These are phyloP conservation scores for Huntiella abstrusa DNA, from an alignment of 2,329 filamentous ascomycete species.

Conservation along the genomic window DNA sequence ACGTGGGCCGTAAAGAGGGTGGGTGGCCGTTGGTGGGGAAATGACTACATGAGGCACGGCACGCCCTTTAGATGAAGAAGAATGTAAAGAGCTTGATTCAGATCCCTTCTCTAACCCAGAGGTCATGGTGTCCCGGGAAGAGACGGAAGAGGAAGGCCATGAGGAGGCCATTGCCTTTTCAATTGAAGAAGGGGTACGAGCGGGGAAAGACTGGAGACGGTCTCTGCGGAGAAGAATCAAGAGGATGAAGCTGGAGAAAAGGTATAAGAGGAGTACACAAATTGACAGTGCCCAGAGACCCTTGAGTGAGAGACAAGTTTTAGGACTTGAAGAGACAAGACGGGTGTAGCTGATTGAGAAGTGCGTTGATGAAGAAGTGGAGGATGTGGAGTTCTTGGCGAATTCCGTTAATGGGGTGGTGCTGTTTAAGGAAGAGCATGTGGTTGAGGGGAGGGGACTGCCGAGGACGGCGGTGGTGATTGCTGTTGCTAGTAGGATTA, in stretches of 20 bases:
- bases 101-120: no score
- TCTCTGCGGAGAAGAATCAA: slow-evolving; percentile 41
- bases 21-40: slow-evolving; percentile 42
- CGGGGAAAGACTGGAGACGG: background rate
- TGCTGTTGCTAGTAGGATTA: slow-evolving; percentile 58
- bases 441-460: slow-evolving; percentile 59
- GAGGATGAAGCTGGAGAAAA: slow-evolving; percentile 39
- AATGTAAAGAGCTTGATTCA: slow-evolving; percentile 64
- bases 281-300: slow-evolving; percentile 74
- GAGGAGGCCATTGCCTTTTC: background rate
- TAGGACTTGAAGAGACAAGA: slow-evolving; percentile 24
- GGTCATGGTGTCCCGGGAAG: background rate
- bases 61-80: slow-evolving; percentile 53
- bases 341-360: slow-evolving; percentile 17
- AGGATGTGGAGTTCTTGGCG: background rate
- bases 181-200: slow-evolving; percentile 1
- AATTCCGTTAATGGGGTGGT: slow-evolving; percentile 16
- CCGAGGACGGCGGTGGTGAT: slow-evolving; percentile 62
- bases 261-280: slow-evolving; percentile 53
- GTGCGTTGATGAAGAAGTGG: slow-evolving; percentile 14
- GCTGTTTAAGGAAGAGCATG: slow-evolving; percentile 38
- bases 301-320: slow-evolving; percentile 70
- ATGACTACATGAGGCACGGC: slow-evolving; percentile 39
- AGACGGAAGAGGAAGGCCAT: background rate
- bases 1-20: background rate